These are phyloP conservation scores for Eruca vesicaria DNA, from an alignment of 441 rosid genomes.

Conservation along the genomic window DNA sequence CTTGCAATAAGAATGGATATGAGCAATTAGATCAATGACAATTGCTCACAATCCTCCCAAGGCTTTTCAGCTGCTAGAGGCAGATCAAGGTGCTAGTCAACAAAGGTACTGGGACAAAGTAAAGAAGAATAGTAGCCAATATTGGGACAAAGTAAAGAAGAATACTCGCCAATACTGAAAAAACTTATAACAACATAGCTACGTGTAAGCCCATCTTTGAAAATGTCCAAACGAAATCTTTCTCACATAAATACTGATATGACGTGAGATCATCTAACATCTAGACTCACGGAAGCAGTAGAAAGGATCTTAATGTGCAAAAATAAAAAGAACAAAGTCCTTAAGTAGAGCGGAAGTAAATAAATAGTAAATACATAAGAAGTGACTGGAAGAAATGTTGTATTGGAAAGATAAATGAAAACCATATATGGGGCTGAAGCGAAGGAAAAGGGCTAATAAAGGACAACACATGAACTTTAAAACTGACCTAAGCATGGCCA, in stretches of 20 bases:
- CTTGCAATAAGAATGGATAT: not conserved
- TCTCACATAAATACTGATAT: conserved; percentile 16
- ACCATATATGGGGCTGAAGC: conserved; percentile 47
- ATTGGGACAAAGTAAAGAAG: too few relatives aligned
- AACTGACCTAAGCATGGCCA: conserved; percentile 97
- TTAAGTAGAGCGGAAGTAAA: conserved; percentile 5
- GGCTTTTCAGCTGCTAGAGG: not conserved
- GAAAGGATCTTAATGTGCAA: not conserved
- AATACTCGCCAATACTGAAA: too few relatives aligned
- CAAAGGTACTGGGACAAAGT: too few relatives aligned
- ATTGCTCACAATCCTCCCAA: not conserved
- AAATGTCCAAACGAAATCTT: too few relatives aligned
- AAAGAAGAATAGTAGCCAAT: too few relatives aligned
- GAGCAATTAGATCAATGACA: not conserved
- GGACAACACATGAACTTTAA: conserved; percentile 60
- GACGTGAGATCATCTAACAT: not conserved
- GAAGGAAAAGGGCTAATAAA: conserved; percentile 53
- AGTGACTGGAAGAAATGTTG: conserved; percentile 18
- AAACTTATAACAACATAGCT: not conserved
- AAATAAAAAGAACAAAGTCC: not conserved
- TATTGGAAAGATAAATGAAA: conserved; percentile 43
- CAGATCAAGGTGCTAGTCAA: not conserved
- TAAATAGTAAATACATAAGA: conserved; percentile 17
- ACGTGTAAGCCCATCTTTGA: not conserved
- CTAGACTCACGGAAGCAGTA: not conserved